Conservation (phyloP, 306 rosid genomes). For the Calophaca sinica region DNA sequence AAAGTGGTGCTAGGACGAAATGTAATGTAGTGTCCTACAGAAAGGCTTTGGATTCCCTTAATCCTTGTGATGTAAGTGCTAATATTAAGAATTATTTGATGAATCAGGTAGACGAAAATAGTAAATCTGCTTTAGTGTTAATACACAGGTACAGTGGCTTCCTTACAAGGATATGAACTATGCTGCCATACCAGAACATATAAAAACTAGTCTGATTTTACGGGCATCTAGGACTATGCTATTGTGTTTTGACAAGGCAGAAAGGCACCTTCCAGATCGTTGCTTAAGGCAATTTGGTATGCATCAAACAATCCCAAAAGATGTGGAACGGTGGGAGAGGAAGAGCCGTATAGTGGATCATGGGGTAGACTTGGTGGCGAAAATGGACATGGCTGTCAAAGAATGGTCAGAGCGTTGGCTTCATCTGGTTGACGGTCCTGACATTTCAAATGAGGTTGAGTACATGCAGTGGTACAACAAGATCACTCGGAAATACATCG, state of each 20-base stretch:
- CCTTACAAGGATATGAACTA: slow-evolving; percentile 76
- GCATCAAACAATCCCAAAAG: slow-evolving; percentile 77
- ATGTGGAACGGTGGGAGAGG: slow-evolving; percentile 74
- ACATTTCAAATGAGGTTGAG: slow-evolving; percentile 51
- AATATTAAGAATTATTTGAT: slow-evolving; percentile 17
- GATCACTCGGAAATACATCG: slow-evolving; percentile 70
- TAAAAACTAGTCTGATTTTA: slow-evolving; percentile 54
- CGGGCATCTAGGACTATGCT: slow-evolving; percentile 74
- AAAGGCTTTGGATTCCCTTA: slow-evolving; percentile 83
- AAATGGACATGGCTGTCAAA: slow-evolving; percentile 60
- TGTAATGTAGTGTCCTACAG: slow-evolving; percentile 73
- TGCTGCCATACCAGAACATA: slow-evolving; percentile 67
- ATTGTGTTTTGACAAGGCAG: slow-evolving; percentile 83
- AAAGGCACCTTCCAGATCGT: slow-evolving; percentile 77
- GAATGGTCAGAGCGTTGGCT: slow-evolving; percentile 70
- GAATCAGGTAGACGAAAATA: slow-evolving; percentile 23
- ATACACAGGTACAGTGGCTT: slow-evolving; percentile 73
- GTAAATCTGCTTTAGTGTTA: slow-evolving; percentile 38
- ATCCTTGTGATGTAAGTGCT: slow-evolving; percentile 70
- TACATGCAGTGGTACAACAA: slow-evolving; percentile 74
- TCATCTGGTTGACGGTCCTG: slow-evolving; percentile 53
- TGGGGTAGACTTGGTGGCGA: slow-evolving; percentile 63
- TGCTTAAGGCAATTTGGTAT: slow-evolving; percentile 80
- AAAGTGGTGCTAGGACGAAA: slow-evolving; percentile 72
- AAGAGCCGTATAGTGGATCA: slow-evolving; percentile 70